Conservation (phyloP, 1,284 basidiomycete genomes). For the Ustilago loliicola region DNA sequence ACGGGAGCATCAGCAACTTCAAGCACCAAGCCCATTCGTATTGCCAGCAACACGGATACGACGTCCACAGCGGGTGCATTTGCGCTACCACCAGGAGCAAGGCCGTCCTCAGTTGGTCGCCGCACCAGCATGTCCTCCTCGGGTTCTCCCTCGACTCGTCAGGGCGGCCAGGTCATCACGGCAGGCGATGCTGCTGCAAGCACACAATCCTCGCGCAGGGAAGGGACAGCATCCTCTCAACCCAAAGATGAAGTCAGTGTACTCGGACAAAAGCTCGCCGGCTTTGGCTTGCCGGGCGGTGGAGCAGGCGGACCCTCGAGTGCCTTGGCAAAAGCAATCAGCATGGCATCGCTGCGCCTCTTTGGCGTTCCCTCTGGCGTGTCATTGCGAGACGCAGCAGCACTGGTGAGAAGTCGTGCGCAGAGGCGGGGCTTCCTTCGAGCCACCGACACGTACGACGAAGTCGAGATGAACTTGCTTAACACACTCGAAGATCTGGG, state of each 20-base stretch:
- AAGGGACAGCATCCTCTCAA: slow-evolving; percentile 13
- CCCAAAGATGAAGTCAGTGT: slow-evolving; percentile 47
- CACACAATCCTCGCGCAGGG: slow-evolving; percentile 31
- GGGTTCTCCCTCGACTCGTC: slow-evolving; percentile 48
- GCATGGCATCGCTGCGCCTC: slow-evolving; percentile 88
- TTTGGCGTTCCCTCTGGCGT: slow-evolving; percentile 78
- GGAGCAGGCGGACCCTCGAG: slow-evolving; percentile 43
- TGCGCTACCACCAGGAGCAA: slow-evolving; percentile 55
- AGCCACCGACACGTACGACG: slow-evolving; percentile 43
- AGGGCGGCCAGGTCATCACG: slow-evolving; percentile 40
- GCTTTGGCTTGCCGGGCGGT: slow-evolving; percentile 25
- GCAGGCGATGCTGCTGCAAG: slow-evolving; percentile 35
- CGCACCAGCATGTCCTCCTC: slow-evolving; percentile 53
- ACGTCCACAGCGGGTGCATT: slow-evolving; percentile 49
- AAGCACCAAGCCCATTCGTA: slow-evolving; percentile 28
- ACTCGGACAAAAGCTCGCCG: slow-evolving; percentile 41
- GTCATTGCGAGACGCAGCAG: slow-evolving; percentile 58
- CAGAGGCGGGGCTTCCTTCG: slow-evolving; percentile 51
- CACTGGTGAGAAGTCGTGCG: slow-evolving; percentile 65
- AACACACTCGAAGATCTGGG: slow-evolving; percentile 85
- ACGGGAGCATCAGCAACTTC: slow-evolving; percentile 13
- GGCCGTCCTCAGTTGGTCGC: slow-evolving; percentile 48
- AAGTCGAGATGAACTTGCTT: slow-evolving; percentile 80
- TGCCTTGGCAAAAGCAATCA: slow-evolving; percentile 81
- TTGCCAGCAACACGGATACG: slow-evolving; percentile 19